Evolutionary conservation across 164 flowering plant species (phyloP).

Genomic region (Santalum album): DNA sequence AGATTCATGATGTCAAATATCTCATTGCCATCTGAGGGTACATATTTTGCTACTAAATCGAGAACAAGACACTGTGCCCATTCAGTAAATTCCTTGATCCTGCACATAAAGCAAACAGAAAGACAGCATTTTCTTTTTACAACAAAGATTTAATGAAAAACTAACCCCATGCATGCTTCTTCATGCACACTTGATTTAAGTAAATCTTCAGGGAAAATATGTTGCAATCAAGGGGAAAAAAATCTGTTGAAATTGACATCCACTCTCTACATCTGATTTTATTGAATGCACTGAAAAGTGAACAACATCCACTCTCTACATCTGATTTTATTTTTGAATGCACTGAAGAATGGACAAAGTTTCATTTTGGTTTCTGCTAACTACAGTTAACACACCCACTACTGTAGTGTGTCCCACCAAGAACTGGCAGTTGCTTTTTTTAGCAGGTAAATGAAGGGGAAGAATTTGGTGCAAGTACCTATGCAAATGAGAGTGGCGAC

Average conservation of each 20-base stretch:
- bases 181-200: too few relatives aligned
- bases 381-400: not conserved
- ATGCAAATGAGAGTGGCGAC: too few relatives aligned
- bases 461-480: too few relatives aligned
- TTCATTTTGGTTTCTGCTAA: not conserved
- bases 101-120: slow-evolving; percentile 23
- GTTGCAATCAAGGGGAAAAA: too few relatives aligned
- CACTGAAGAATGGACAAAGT: not conserved
- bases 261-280: too few relatives aligned
- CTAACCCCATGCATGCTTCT: not conserved
- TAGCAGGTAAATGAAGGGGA: too few relatives aligned
- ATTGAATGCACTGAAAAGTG: too few relatives aligned
- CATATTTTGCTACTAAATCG: slow-evolving; percentile 80
- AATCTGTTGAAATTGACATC: too few relatives aligned
- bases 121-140: not conserved
- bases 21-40: slow-evolving; percentile 83
- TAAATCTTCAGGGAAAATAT: too few relatives aligned
- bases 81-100: slow-evolving; percentile 91
- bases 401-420: not conserved
- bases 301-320: too few relatives aligned
- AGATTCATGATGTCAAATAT: slow-evolving; percentile 99
- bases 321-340: not conserved
- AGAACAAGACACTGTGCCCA: slow-evolving; percentile 97
- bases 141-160: not conserved
- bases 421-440: too few relatives aligned